phyloP scores from a whole-genome alignment of 805 yeast genomes.

The Yamadazyma scolyti region DNA sequence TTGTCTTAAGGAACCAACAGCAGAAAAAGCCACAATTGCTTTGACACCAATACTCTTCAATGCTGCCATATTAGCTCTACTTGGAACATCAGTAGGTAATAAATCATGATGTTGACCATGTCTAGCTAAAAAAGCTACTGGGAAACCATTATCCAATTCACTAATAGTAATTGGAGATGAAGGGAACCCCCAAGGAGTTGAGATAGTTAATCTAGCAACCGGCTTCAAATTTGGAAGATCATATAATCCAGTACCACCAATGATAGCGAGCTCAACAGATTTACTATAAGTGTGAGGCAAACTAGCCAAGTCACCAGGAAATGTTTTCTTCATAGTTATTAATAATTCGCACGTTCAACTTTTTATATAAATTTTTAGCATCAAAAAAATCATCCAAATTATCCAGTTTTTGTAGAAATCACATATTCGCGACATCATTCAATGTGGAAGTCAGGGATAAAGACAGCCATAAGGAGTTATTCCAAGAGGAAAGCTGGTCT shows the following conservation, averaged over 20 bases:
- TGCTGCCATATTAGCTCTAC: conserved; percentile 93
- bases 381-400: too few relatives aligned
- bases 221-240: conserved; percentile 77
- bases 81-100: conserved; percentile 89
- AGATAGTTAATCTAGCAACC: conserved; percentile 74
- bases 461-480: conserved; percentile 4
- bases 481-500: conserved; percentile 8
- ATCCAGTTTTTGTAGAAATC: too few relatives aligned
- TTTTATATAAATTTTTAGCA: too few relatives aligned
- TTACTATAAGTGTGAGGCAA: conserved; percentile 56
- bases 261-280: conserved; percentile 79
- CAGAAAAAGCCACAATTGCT: conserved; percentile 87
- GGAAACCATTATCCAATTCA: conserved; percentile 69
- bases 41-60: conserved; percentile 82
- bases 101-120: conserved; percentile 90
- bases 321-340: conserved; percentile 7
- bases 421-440: too few relatives aligned
- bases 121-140: conserved; percentile 91
- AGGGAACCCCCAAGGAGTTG: conserved; percentile 98
- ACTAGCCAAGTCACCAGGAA: conserved; percentile 5
- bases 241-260: conserved; percentile 98
- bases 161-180: conserved; percentile 91
- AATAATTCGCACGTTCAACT: too few relatives aligned
- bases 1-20: conserved; percentile 91
- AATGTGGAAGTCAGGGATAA: too few relatives aligned